Base-by-base conservation (phyloP, 2,329 filamentous ascomycete species). In the Pestalotiopsis sp. region DNA sequence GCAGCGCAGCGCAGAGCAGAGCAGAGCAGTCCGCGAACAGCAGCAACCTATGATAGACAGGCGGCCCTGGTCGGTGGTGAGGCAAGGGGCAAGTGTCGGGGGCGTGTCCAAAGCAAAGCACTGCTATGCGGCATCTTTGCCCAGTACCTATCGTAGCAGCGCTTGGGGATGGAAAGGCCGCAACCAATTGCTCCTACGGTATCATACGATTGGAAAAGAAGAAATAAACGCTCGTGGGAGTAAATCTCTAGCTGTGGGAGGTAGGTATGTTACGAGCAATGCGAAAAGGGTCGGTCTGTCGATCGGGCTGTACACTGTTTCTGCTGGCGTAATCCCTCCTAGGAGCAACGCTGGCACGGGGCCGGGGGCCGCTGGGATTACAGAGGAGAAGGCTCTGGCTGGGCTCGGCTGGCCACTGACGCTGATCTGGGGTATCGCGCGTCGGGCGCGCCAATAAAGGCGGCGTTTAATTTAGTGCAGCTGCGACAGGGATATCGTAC, bases 61-160 rank as follows among this genome's bases (percentile, higher is more conserved):
- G 57, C 23, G 57, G 57, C 57, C 27, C 57, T 27, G 57, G 57
- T 59, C 27, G 23, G 6, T 27, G 27, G 57, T 23, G 57, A 59
- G 27, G 57, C 57, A 59, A 36, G 23, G 17, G 23, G 41, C 38
- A 31, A 45, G 25, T 67, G 60, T 65, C 66, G 68, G 68, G 66
- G 68, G 63, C 52, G 66, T 66, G 38, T 62, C 63, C 68, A 66
- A 57, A 70, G 66, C 52, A 45, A 65, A 41, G 63, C 60, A 36
- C 31, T 36, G 31, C 68, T 58, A 66, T 68, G 56, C 40, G 66
- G 68, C 68, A 70, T 70, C 59, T 70, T 70, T 63, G 66, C 66
- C 66, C 66, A 41, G 27, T 38, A 12, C 17, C 27, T 20, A 4
- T n/a, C 38, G 11, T 9, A 41, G 14, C 45, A 17, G n/a, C 17